Evolutionary conservation across 257 asterid species (phyloP), one percentile per base, ranked within the genome.

Genomic region (Voacanga thouarsii): DNA sequence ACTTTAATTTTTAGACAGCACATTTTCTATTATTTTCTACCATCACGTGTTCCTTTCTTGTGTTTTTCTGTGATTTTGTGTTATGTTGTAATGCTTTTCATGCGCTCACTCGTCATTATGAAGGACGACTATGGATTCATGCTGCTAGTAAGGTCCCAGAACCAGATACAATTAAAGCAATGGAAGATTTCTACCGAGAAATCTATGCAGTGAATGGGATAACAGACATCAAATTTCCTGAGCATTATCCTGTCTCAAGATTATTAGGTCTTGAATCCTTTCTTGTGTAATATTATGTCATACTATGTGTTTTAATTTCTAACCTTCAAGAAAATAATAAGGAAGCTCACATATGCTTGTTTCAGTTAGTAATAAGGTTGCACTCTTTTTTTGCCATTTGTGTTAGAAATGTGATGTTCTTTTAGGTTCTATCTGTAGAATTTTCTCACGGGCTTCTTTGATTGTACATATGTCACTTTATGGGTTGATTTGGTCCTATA

Each of bases 81-180:
- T 71, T 59, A 55, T 50, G 59, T 66, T 39, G 15, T 66, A n/a
- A 70, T 47, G 28, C 21, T 50, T 72, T 15, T 71, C 24, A 19
- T 53, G 9, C 45, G 53, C 59, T 49, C 49, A 37, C 23, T 65
- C 44, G 3, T 73, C 24, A 28, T 75, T 44, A 26, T 81, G 78
- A 26, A 95, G 99, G 98, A 23, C 91, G 97, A 74, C 92, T 96
- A 41, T 96, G 99, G 98, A 96, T 96, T 83, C 99, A 96, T 85
- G 98, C 99, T 79, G 98, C 99, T 77, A 71, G 97, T 71, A 96
- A 96, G 87, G 80, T 90, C 66, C 99, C 99, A 14, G 98, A 96
- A 77, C 91, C 88, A 30, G 96, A 87, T 55, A 93, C 98, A n/a
- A 92, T 93, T 77, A 90, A 87, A 92, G 93, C 97, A 26, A 93